Conservation (phyloP, 495 filamentous ascomycete species). For the Lasiosphaeria ovina region DNA sequence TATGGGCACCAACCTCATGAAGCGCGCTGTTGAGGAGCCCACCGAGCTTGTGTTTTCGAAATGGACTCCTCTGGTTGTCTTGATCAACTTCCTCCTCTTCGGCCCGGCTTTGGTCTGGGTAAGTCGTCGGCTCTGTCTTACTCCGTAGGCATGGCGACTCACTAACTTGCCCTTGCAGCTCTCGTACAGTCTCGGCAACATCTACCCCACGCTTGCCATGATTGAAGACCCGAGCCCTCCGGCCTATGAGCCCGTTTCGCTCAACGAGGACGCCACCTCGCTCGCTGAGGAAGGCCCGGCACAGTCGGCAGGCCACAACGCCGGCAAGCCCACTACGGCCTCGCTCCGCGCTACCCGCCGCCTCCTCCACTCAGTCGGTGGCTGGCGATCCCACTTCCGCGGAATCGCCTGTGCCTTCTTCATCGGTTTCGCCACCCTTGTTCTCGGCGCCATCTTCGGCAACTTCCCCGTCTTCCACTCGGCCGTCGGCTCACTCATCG, state of each 20-base stretch:
- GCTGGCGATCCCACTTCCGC: conserved; percentile 42
- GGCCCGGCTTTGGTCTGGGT: conserved; percentile 39
- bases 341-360: conserved; percentile 44
- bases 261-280: conserved; percentile 33
- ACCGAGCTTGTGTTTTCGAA: conserved; percentile 1
- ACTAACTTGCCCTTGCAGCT: conserved; percentile 25
- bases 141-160: not conserved
- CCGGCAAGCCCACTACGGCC: conserved; percentile 36
- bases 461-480: conserved; percentile 22
- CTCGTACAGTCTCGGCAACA: conserved; percentile 37
- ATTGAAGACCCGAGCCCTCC: conserved; percentile 51
- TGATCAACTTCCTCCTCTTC: conserved; percentile 38
- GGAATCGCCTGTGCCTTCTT: conserved; percentile 35
- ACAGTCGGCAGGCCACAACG: not conserved
- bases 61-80: conserved; percentile 9
- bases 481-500: conserved; percentile 5
- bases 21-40: not conserved
- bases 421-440: conserved; percentile 14
- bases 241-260: conserved; percentile 42
- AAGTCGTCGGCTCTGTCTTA: conserved; percentile 16
- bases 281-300: conserved; percentile 18
- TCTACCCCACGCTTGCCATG: conserved; percentile 47
- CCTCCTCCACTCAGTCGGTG: conserved; percentile 34
- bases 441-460: conserved; percentile 18
- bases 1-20: not conserved